Evolutionary conservation across 1,284 basidiomycete genomes (phyloP), one percentile per base, ranked within the genome.

Genomic region (Sphaerobolus stellatus): DNA sequence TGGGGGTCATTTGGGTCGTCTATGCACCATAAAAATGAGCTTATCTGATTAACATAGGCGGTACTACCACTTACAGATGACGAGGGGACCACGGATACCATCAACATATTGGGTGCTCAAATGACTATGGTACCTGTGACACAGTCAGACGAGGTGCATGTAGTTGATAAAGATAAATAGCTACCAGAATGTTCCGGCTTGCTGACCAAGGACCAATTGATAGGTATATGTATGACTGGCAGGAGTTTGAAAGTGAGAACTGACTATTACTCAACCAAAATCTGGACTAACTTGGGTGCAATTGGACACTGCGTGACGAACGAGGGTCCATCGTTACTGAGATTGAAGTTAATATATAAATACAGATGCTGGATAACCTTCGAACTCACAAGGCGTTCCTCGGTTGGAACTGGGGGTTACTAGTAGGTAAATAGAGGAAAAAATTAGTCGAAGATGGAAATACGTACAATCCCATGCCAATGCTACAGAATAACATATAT

Each of bases 41-140:
- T 43, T 7, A 22, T n/a, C 13, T 24, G 33, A 14, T n/a, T 14
- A 9, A 4, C 14, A 5, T n/a, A 43, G 41, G 40, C 25, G 9
- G 3, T 4, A 22, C 11, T 18, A 43, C 28, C n/a, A n/a, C 41
- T 13, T 22, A 43, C 41, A 43, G 28, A 43, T 43, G 11, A 43
- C 41, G 11, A 43, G 11, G 20, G 41, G 41, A 14, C 41, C 41
- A 11, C 41, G 41, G 18, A 43, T 43, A 43, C 41, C 41, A 22
- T 43, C 41, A 43, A 43, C 41, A 18, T 43, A 43, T 43, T 43
- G 41, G 28, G 41, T 43, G 41, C 41, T 43, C 6, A 43, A 27
- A 22, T 43, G 41, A 14, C 41, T 43, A 27, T 43, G 41, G 28
- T 43, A 43, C 41, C 41, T 43, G 16, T 6, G n/a, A n/a, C n/a